These are phyloP conservation scores for Kluyveromyces starmeri DNA, from an alignment of 805 yeast genomes.

Conservation along the genomic window DNA sequence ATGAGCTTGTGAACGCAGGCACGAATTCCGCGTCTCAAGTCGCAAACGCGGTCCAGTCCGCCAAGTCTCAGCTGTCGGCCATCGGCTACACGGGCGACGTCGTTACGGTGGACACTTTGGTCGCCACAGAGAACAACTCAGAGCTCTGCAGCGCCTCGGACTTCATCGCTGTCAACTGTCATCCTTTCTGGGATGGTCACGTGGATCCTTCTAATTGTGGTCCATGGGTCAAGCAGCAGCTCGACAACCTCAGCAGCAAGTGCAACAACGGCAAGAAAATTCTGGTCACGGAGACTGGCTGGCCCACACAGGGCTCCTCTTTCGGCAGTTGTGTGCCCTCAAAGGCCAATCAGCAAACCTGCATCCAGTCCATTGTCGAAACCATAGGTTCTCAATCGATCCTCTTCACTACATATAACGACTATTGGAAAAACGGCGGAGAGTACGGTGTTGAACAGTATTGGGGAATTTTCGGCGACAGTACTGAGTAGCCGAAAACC, in stretches of 20 bases:
- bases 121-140: slow-evolving; percentile 47
- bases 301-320: slow-evolving; percentile 58
- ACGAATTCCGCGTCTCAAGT: slow-evolving; percentile 47
- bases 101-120: slow-evolving; percentile 78
- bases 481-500: slow-evolving; percentile 1
- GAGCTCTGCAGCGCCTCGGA: slow-evolving; percentile 61
- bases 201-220: slow-evolving; percentile 60
- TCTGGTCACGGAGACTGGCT: slow-evolving; percentile 71
- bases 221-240: slow-evolving; percentile 49
- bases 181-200: slow-evolving; percentile 62
- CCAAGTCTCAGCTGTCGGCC: slow-evolving; percentile 40
- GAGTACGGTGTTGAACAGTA: slow-evolving; percentile 70
- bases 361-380: slow-evolving; percentile 51
- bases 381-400: slow-evolving; percentile 49
- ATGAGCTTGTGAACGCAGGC: slow-evolving; percentile 63
- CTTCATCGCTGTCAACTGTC: slow-evolving; percentile 70
- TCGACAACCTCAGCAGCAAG: slow-evolving; percentile 36
- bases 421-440: slow-evolving; percentile 80
- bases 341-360: slow-evolving; percentile 53
- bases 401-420: slow-evolving; percentile 65
- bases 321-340: slow-evolving; percentile 64
- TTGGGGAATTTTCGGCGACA: slow-evolving; percentile 49
- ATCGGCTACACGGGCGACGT: slow-evolving; percentile 68
- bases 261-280: slow-evolving; percentile 43
- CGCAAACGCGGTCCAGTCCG: slow-evolving; percentile 46